phyloP scores from a whole-genome alignment of 2,329 filamentous ascomycete species.

The Colletotrichum filicis region DNA sequence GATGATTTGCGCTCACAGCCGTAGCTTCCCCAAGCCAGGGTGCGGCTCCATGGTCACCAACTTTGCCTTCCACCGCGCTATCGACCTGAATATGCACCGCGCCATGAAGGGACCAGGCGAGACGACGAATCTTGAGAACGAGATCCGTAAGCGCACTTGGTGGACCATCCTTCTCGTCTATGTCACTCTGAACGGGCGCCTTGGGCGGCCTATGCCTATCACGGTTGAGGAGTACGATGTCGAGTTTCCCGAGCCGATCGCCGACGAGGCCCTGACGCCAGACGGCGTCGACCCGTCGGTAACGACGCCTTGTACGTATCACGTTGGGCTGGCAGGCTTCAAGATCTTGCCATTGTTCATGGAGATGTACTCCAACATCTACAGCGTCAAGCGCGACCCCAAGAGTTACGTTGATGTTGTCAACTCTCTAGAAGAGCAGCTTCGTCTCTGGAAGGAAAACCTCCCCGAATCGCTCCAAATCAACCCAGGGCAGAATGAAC shows the following conservation, averaged over 20 bases:
- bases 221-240: conserved; percentile 81
- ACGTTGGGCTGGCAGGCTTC: conserved; percentile 73
- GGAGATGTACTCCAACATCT: conserved; percentile 82
- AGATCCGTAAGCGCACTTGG: conserved; percentile 82
- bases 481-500: conserved; percentile 43
- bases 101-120: conserved; percentile 65
- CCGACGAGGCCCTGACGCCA: conserved; percentile 77
- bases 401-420: conserved; percentile 73
- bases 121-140: conserved; percentile 71
- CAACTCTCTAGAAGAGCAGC: conserved; percentile 71
- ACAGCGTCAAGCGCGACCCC: conserved; percentile 73
- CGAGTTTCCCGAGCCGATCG: conserved; percentile 77
- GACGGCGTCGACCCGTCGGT: conserved; percentile 68
- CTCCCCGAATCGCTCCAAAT: conserved; percentile 72
- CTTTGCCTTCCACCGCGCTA: conserved; percentile 73
- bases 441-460: conserved; percentile 70
- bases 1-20: conserved; percentile 77
- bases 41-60: conserved; percentile 76
- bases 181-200: conserved; percentile 77
- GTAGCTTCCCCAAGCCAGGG: conserved; percentile 83
- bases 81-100: conserved; percentile 81
- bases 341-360: conserved; percentile 75
- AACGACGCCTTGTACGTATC: conserved; percentile 72
- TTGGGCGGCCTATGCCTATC: conserved; percentile 82
- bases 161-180: conserved; percentile 77